Base-by-base conservation (phyloP, 768 basidiomycete species). In the Xerocomellus chrysenteron region DNA sequence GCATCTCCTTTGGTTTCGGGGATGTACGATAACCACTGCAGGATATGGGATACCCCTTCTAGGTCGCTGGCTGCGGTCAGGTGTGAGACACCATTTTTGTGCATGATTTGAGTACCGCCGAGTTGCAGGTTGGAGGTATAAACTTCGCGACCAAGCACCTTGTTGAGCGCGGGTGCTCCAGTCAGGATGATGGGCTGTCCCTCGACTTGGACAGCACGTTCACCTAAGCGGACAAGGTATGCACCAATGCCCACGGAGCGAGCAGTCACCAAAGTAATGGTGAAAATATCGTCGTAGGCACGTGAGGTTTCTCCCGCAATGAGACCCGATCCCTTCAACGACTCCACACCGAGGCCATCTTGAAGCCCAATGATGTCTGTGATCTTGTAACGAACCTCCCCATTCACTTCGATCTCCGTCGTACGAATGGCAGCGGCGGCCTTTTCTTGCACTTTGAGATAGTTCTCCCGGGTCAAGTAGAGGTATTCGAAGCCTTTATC, bases 81-180 rank as follows among this genome's bases (percentile, higher is more conserved):
- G 71, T 99, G 97, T 5, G 96, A 97, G 53, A 98, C 92, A 75
- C 97, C 97, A 69, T 99, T 99, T 85, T 98, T 98, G 85, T 94
- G 91, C 97, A 99, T 98, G 79, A 99, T 98, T 69, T 99, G 97
- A n/a, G 97, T 98, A 52, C 97, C 97, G 60, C 97, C 97, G 57
- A 99, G 90, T 73, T 98, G 97, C 64, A 99, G 74, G 73, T 98
- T 98, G 52, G 94, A 97, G 10, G 97, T 98, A 73, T 99, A 98
- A 45, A 99, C 97, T 73, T 98, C 97, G 47, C 97, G 90, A 58
- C 97, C 97, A 42, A 99, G 86, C 6, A 99, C 97, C 76, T 99
- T 98, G 83, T 98, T 99, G 62, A 99, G 83, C 5, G 97, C 97
- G 8, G 85, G 85, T 28, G 96, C 96, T 64, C 97, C 97, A 14